A percentile compares a stretch with the other conserved stretches of the same genome.
These are phyloP conservation scores for Batkoa obscura DNA, from an alignment of 371 early-diverging fungal species.

Conservation along the genomic window DNA sequence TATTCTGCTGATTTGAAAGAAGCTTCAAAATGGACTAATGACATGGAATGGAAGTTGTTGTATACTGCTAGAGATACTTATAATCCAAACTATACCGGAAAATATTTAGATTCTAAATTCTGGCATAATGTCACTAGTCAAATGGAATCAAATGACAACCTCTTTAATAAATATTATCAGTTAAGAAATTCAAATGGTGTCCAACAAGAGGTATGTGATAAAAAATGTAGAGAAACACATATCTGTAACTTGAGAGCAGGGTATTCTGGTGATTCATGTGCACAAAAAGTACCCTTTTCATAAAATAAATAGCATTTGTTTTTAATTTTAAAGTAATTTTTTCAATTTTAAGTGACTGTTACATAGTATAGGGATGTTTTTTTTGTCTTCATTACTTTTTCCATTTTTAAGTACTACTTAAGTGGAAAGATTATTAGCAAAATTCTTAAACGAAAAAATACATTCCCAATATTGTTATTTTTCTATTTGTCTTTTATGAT, in stretches of 20 bases:
- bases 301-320: too few relatives aligned
- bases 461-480: too few relatives aligned
- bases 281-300: background rate
- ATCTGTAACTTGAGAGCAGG: constrained; percentile 3
- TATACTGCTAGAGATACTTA: constrained; percentile 7
- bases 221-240: background rate
- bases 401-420: too few relatives aligned
- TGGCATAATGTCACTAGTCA: constrained; percentile 2
- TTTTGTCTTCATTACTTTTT: too few relatives aligned
- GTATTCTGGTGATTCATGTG: constrained; percentile 1
- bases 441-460: too few relatives aligned
- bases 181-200: background rate
- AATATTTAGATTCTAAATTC: background rate
- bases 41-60: constrained; percentile 5
- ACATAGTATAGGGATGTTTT: too few relatives aligned
- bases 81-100: background rate
- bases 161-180: background rate
- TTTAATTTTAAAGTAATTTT: too few relatives aligned
- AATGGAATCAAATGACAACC: background rate
- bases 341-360: too few relatives aligned
- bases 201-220: background rate
- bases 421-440: too few relatives aligned
- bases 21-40: background rate
- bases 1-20: constrained; percentile 8
- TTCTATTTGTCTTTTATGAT: too few relatives aligned